Base-by-base conservation (phyloP, 306 rosid species). In the Vigna hirtella region DNA sequence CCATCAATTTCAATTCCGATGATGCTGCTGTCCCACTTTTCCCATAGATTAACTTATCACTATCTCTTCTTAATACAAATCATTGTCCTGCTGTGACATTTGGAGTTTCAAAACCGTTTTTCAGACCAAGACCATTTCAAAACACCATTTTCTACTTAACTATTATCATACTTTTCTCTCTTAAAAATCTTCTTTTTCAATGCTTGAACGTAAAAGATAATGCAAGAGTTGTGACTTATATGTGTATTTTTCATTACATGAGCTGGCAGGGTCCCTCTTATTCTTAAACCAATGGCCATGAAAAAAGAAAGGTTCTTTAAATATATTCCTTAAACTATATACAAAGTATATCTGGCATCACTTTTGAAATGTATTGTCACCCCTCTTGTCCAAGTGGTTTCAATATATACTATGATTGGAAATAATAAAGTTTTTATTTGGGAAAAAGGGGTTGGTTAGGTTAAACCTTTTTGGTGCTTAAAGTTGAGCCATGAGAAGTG, bases 111-210 rank as follows among this genome's bases (percentile, higher is more conserved):
- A 47, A 73, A 32, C 9, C 16, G 22, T 48, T 32, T 45, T n/a
- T 40, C 34, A 66, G 56, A 57, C 16, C 50, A 20, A 15, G 70
- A 61, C 77, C 6, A 34, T 17, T 69, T 70, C 82, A 47, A 69
- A 42, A 59, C 2, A 18, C 59, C 38, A 55, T 43, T 4, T 28
- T 42, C 13, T n/a, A 7, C 42, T 49, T 22, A 0, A 66, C 1
- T 43, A 7, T 6, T 17, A 7, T 38, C 18, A 43, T 9, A 52
- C 10, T 53, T 22, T 20, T 5, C 13, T 22, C 30, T 22, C 30
- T 56, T 4, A 16, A 16, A 1, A 22, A 1, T 3, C 4, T 22
- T 56, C 34, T 20, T 14, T 55, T 55, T 20, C 2, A 5, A 55
- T 20, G 15, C 30, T 3, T 55, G 32, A 55, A 55, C 11, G 22